Evolutionary conservation across 2,329 filamentous ascomycete genomes (phyloP).

Genomic region (Pseudogymnoascus sp.): DNA sequence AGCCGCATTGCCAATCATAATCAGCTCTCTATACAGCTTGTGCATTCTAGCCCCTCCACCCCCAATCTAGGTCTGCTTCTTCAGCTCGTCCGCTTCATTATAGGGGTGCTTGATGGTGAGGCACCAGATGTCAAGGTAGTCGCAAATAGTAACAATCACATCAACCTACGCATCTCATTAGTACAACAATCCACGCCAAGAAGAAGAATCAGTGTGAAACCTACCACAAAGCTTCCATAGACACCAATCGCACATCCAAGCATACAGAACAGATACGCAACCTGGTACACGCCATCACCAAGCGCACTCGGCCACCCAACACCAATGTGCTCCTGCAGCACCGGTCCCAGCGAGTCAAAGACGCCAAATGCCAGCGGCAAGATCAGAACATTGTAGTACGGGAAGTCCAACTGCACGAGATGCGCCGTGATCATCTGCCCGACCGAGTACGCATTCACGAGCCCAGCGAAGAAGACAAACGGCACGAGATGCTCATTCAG

Average conservation of each 20-base stretch:
- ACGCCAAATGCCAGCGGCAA: conserved; percentile 72
- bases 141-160: conserved; percentile 94
- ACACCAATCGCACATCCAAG: conserved; percentile 77
- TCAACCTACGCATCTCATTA: conserved; percentile 47
- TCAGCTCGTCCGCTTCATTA: conserved; percentile 29
- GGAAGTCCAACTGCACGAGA: conserved; percentile 78
- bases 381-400: conserved; percentile 79
- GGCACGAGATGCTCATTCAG: conserved; percentile 77
- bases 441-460: conserved; percentile 91
- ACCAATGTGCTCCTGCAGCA: conserved; percentile 45
- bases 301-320: conserved; percentile 69
- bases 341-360: conserved; percentile 68
- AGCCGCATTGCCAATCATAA: background rate
- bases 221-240: conserved; percentile 89
- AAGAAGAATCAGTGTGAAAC: conserved; percentile 15
- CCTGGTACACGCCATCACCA: conserved; percentile 73
- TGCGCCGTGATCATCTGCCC: conserved; percentile 95
- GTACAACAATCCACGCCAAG: background rate
- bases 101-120: conserved; percentile 86
- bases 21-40: background rate
- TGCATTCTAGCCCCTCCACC: background rate
- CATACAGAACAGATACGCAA: conserved; percentile 83
- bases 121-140: conserved; percentile 97
- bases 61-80: conserved; percentile 17
- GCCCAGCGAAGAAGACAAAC: conserved; percentile 78